Evolutionary conservation across 1,139 yeast species (phyloP).

Genomic region (Suhomyces yuchorum): DNA sequence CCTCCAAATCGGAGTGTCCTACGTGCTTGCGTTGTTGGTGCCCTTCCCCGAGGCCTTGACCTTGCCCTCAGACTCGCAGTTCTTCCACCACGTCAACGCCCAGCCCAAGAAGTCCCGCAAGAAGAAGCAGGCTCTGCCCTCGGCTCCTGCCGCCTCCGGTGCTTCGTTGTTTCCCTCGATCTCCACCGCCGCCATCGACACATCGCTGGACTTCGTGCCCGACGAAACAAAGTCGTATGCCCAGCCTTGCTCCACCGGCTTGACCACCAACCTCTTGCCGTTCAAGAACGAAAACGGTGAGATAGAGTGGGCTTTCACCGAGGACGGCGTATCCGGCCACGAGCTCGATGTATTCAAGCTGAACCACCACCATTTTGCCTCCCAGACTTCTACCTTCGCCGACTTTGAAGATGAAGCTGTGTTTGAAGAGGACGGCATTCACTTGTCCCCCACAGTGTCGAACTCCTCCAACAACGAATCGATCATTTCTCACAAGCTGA

Average conservation of each 20-base stretch:
- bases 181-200: conserved; percentile 11
- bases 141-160: neutral
- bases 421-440: conserved; percentile 17
- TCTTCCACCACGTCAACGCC: conserved; percentile 10
- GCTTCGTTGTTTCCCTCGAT: conserved; percentile 24
- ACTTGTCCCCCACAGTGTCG: conserved; percentile 54
- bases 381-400: conserved; percentile 5
- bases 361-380: neutral
- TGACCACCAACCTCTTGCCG: conserved; percentile 51
- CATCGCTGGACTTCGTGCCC: neutral
- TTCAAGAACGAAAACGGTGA: conserved; percentile 56
- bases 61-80: conserved; percentile 14
- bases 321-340: conserved; percentile 24
- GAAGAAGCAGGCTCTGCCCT: neutral
- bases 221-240: conserved; percentile 14
- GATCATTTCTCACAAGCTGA: conserved; percentile 22
- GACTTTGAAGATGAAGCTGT: conserved; percentile 8
- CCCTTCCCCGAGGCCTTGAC: conserved; percentile 11
- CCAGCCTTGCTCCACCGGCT: conserved; percentile 52
- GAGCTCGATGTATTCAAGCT: conserved; percentile 27
- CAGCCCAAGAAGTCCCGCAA: conserved; percentile 2
- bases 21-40: conserved; percentile 15
- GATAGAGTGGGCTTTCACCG: conserved; percentile 59
- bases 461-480: conserved; percentile 42
- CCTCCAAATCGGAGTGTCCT: conserved; percentile 17